phyloP scores from a whole-genome alignment of 192 early-diverging fungal species.

The Umbelopsis isabellina region DNA sequence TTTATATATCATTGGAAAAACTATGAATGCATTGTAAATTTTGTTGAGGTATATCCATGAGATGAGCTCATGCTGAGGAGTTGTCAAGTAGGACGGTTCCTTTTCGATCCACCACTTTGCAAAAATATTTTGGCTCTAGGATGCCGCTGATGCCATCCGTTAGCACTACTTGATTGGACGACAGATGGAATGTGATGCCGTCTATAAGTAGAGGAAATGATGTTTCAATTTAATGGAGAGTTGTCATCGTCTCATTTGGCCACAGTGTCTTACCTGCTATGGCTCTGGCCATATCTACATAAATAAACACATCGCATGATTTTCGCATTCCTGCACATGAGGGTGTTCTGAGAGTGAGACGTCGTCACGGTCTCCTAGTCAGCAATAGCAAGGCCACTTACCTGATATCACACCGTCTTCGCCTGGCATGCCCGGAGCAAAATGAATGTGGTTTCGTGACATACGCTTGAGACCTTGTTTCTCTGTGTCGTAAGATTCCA shows the following conservation, averaged over 20 bases:
- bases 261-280: constrained; percentile 53
- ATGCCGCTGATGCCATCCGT: constrained; percentile 71
- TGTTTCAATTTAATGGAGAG: background rate
- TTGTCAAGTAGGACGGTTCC: constrained; percentile 6
- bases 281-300: constrained; percentile 74
- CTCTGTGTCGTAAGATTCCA: constrained; percentile 32
- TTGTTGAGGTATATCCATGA: too few relatives aligned
- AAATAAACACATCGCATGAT: constrained; percentile 73
- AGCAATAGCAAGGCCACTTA: constrained; percentile 25
- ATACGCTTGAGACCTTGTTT: constrained; percentile 71
- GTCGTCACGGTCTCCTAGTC: background rate
- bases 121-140: constrained; percentile 71
- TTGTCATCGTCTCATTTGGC: background rate
- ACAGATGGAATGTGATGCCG: constrained; percentile 76
- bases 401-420: constrained; percentile 74
- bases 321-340: constrained; percentile 64
- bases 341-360: constrained; percentile 9
- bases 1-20: background rate
- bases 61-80: background rate
- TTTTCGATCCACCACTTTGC: constrained; percentile 49
- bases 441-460: constrained; percentile 90
- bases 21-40: too few relatives aligned
- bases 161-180: constrained; percentile 83
- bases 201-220: constrained; percentile 38
- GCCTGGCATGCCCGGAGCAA: constrained; percentile 71